Base-by-base conservation (phyloP, 2,329 filamentous ascomycete species). In the Westerdykella aurantiaca region DNA sequence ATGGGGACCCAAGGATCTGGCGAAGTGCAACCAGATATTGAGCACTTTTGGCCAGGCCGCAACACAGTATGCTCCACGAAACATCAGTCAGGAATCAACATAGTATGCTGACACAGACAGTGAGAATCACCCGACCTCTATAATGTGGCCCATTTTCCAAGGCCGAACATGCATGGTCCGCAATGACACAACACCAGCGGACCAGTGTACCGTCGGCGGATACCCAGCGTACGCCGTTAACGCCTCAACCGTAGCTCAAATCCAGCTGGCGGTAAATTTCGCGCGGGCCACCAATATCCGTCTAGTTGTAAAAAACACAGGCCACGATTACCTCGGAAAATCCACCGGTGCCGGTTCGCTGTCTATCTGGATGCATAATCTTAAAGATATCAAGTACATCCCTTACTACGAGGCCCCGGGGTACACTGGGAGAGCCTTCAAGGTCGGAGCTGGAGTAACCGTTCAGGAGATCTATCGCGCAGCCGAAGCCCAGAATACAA, bases 211-310 rank as follows among this genome's bases (percentile, higher is more conserved):
- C 0, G 58, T 57, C 21, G 61, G 62, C 31, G 61, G 59, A 4
- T 61, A 55, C 39, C 47, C 62, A 2, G 48, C 51, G 12, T 63
- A 60, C 37, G 53, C 56, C 9, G 51, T 66, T 6, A 60, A 61
- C 13, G 51, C 58, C 18, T 40, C 41, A 13, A 64, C 53, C 5
- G 58, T 64, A 13, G 58, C 60, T 1, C 61, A 66, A 17, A 57
- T 65, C 6, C 62, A 66, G 18, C 44, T 64, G 9, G 56, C 60
- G 3, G 53, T 66, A 11, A 66, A 66, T 35, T 53, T 67, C 13
- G 64, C 61, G 3, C 56, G 56, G 1, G 51, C 50, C 1, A 44
- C 56, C 6, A 63, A 65, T 41, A 55, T 67, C 17, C 61, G 63
- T 12, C 39, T 67, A 4, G 57, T 61, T 4, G 51, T 66, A 7